Conservation (phyloP, 768 basidiomycete genomes). For the Calocera cornea region DNA sequence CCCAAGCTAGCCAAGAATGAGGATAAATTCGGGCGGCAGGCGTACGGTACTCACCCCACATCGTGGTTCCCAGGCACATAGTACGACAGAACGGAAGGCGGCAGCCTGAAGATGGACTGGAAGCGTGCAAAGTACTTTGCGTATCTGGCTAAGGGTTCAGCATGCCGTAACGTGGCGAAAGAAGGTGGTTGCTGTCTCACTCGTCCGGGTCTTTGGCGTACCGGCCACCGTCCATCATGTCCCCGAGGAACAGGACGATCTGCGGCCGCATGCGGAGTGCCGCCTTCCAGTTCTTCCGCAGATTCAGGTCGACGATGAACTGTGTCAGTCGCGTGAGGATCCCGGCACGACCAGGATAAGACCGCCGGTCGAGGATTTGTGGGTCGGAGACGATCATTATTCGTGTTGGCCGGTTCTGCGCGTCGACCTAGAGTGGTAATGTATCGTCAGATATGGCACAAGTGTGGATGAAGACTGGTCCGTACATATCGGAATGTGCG, state of each 20-base stretch:
- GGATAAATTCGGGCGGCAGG: conserved; percentile 8
- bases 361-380: conserved; percentile 63
- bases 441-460: conserved; percentile 14
- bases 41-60: conserved; percentile 40
- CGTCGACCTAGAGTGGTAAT: conserved; percentile 8
- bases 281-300: conserved; percentile 73
- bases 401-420: conserved; percentile 31
- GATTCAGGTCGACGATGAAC: conserved; percentile 61
- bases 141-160: conserved; percentile 40
- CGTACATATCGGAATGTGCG: conserved; percentile 10
- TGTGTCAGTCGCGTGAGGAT: conserved; percentile 32
- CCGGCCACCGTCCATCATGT: conserved; percentile 83
- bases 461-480: not conserved
- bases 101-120: conserved; percentile 49
- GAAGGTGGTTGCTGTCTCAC: conserved; percentile 34
- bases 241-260: conserved; percentile 69
- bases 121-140: conserved; percentile 54
- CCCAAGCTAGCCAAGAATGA: conserved; percentile 33
- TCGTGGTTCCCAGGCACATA: conserved; percentile 90
- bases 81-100: conserved; percentile 39
- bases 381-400: conserved; percentile 80
- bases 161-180: not conserved
- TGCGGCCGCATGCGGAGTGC: conserved; percentile 50
- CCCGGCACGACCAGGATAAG: conserved; percentile 54
- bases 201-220: conserved; percentile 47